phyloP scores from a whole-genome alignment of 192 early-diverging fungal species.

The Pilaira anomala region DNA sequence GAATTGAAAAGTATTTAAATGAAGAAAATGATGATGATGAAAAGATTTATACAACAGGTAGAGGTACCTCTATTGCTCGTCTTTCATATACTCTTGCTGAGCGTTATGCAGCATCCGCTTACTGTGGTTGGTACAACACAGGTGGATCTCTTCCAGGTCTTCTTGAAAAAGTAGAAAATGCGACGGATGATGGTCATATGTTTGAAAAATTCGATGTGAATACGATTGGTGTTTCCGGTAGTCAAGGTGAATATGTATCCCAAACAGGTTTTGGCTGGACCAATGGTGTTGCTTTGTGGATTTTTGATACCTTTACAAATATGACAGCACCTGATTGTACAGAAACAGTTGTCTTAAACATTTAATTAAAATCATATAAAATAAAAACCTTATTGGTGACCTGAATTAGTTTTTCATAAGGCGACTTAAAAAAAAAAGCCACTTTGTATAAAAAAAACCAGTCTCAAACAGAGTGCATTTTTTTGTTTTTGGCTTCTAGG shows the following conservation, averaged over 20 bases:
- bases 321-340: slow-evolving; percentile 29
- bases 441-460: no score
- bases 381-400: no score
- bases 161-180: slow-evolving; percentile 34
- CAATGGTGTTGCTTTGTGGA: slow-evolving; percentile 68
- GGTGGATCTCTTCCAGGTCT: slow-evolving; percentile 57
- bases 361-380: no score
- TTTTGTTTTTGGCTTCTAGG: no score
- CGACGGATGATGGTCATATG: slow-evolving; percentile 61
- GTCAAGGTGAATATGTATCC: slow-evolving; percentile 67
- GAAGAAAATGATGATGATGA: neutral
- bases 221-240: slow-evolving; percentile 45
- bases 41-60: neutral
- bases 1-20: slow-evolving; percentile 13
- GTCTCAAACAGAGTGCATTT: no score
- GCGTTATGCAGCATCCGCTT: slow-evolving; percentile 50
- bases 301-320: slow-evolving; percentile 40
- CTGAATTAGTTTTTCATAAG: no score
- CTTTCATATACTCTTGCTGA: slow-evolving; percentile 40
- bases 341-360: no score
- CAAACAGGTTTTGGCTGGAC: slow-evolving; percentile 79
- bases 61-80: neutral
- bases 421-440: no score
- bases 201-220: slow-evolving; percentile 73
- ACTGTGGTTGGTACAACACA: slow-evolving; percentile 68